Evolutionary conservation across 768 basidiomycete genomes (phyloP), one percentile per base, ranked within the genome.

Genomic region (Lactifluus volemus): DNA sequence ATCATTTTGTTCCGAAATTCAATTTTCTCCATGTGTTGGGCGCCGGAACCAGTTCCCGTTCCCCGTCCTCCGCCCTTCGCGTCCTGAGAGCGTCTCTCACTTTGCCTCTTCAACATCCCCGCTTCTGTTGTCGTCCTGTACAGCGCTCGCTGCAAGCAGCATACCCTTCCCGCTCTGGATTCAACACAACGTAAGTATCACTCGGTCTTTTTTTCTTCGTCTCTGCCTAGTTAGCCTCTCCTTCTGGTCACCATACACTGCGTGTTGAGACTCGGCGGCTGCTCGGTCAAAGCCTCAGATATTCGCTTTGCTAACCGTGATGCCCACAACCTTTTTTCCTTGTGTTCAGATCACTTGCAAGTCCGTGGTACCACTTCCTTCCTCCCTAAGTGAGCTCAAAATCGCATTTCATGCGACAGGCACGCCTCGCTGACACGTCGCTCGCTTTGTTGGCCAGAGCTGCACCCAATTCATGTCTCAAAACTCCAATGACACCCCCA

Each of bases 401-500:
- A 25, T 12, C 12, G 14, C n/a, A 30, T 49, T 58, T 44, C 45
- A 49, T 49, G 25, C 39, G 44, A 10, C 21, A 10, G 17, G 25
- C 12, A 38, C 34, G 19, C 39, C 39, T 17, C 36, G 51, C 47
- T 56, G 55, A 62, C 51, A 44, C 29, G 9, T 49, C 30, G 5
- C 15, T 29, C 53, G n/a, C 60, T 34, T 55, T 60, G 55, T 53
- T 63, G 64, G 41, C 47, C 59, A 53, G 32, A 47, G 41, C 36
- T 60, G 38, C 52, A 59, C 59, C 53, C 48, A 32, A 44, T 63
- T 53, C 61, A 73, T 73, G 72, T 69, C 72, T 48, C 68, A 60
- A 56, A 65, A 65, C 63, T 67, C 73, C 69, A 65, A 70, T 70
- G 73, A 73, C 34, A 49, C 65, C 34, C 59, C 84, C 25, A 81